A percentile compares a stretch with the other conserved stretches of the same genome.
These are phyloP conservation scores for Oryza australiensis DNA, from an alignment of 176 grass and related monocot genomes.

Conservation along the genomic window DNA sequence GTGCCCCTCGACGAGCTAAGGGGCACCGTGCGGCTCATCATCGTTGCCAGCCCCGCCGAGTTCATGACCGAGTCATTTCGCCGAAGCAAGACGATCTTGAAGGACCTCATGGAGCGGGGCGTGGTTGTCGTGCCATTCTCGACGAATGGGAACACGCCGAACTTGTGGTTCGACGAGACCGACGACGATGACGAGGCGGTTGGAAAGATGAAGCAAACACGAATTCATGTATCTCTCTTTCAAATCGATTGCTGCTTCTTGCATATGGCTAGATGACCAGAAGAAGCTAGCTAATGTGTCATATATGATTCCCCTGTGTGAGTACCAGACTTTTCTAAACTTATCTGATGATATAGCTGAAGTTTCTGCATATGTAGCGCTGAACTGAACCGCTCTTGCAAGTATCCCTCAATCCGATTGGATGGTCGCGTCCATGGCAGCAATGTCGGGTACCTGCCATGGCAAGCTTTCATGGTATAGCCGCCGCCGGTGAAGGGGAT, in stretches of 20 bases:
- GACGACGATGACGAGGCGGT: not conserved
- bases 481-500: too few relatives aligned
- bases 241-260: not conserved
- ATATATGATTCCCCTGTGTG: conserved; percentile 75
- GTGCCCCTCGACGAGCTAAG: conserved; percentile 66
- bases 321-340: not conserved
- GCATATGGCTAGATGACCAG: conserved; percentile 84
- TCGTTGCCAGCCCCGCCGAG: conserved; percentile 65
- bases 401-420: too few relatives aligned
- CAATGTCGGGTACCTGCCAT: too few relatives aligned
- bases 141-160: conserved; percentile 53
- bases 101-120: conserved; percentile 69
- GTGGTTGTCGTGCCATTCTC: conserved; percentile 78
- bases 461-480: too few relatives aligned
- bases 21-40: conserved; percentile 72
- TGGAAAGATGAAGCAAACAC: conserved; percentile 37
- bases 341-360: too few relatives aligned
- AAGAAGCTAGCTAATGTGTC: conserved; percentile 86
- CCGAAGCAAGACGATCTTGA: conserved; percentile 58
- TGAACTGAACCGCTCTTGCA: too few relatives aligned
- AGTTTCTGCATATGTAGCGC: too few relatives aligned
- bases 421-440: too few relatives aligned
- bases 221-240: not conserved
- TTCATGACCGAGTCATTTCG: conserved; percentile 75
- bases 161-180: conserved; percentile 38